These are phyloP conservation scores for Nosema muscidifuracis DNA, from an alignment of 371 early-diverging fungal species.

Conservation along the genomic window DNA sequence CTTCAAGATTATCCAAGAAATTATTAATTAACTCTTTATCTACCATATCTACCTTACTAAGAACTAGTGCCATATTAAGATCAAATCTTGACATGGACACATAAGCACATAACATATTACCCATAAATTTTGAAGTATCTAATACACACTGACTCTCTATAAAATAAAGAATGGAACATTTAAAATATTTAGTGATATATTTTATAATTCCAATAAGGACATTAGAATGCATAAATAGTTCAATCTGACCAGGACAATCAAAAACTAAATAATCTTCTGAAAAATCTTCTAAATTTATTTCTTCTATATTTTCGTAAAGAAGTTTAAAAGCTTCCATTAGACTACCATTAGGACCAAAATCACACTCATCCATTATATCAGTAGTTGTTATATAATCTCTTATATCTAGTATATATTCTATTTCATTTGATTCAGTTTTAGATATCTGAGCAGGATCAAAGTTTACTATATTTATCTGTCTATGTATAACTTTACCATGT, in stretches of 20 bases:
- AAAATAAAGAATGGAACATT: slow-evolving; percentile 76
- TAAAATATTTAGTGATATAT: slow-evolving; percentile 65
- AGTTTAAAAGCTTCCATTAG: slow-evolving; percentile 86
- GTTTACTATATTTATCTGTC: slow-evolving; percentile 81
- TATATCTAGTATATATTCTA: slow-evolving; percentile 69
- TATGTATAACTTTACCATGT: slow-evolving; percentile 72
- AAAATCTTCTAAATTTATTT: slow-evolving; percentile 82
- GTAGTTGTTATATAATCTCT: slow-evolving; percentile 83
- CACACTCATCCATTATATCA: slow-evolving; percentile 90
- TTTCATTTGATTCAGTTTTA: slow-evolving; percentile 5
- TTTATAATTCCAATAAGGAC: slow-evolving; percentile 76
- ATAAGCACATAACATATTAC: slow-evolving; percentile 71
- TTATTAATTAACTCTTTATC: slow-evolving; percentile 1
- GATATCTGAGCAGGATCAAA: slow-evolving; percentile 90
- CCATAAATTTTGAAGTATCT: slow-evolving; percentile 82
- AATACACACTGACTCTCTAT: slow-evolving; percentile 84
- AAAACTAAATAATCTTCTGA: slow-evolving; percentile 88
- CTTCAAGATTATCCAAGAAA: slow-evolving; percentile 61
- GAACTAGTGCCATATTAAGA: slow-evolving; percentile 85
- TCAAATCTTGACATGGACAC: slow-evolving; percentile 86
- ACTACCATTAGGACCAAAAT: slow-evolving; percentile 95
- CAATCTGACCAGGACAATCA: slow-evolving; percentile 99
- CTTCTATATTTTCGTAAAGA: slow-evolving; percentile 78
- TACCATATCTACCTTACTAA: slow-evolving; percentile 87
- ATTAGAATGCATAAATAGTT: slow-evolving; percentile 92